These are phyloP conservation scores for Chlorophyllum brunneum DNA, from an alignment of 768 basidiomycete species.

Conservation along the genomic window DNA sequence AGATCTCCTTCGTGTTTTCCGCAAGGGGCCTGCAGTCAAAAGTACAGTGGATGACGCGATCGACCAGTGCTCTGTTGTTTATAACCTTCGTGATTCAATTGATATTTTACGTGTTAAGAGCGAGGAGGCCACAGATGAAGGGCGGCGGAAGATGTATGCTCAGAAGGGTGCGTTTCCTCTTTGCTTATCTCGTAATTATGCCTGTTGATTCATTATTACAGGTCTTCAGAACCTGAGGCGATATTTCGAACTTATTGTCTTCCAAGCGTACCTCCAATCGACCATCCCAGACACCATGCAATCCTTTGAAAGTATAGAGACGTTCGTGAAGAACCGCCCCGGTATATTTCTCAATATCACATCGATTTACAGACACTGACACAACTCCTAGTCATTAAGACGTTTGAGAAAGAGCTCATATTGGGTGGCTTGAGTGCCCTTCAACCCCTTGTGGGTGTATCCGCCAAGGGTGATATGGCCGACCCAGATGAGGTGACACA, in stretches of 20 bases:
- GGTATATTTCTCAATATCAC: conserved; percentile 40
- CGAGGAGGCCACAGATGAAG: conserved; percentile 72
- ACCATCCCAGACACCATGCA: conserved; percentile 76
- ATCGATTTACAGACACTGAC: neutral
- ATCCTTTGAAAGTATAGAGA: conserved; percentile 73
- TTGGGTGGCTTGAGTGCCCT: conserved; percentile 75
- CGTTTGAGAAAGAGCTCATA: conserved; percentile 87
- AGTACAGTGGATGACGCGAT: conserved; percentile 82
- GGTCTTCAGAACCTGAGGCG: conserved; percentile 78
- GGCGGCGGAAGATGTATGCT: conserved; percentile 58
- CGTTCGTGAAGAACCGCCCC: conserved; percentile 79
- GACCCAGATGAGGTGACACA: conserved; percentile 89
- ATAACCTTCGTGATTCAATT: conserved; percentile 85
- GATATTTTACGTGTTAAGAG: conserved; percentile 78
- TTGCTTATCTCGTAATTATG: neutral
- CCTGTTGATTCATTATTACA: conserved; percentile 20
- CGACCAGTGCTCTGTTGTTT: conserved; percentile 78
- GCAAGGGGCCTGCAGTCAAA: conserved; percentile 86
- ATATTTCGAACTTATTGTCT: conserved; percentile 83
- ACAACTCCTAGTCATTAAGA: conserved; percentile 71
- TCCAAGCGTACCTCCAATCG: conserved; percentile 86
- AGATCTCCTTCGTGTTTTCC: conserved; percentile 79
- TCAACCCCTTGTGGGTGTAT: conserved; percentile 75
- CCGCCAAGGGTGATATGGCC: conserved; percentile 63
- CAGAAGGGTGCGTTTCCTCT: conserved; percentile 57